Conservation (phyloP, 73 alveolate species). For the Paramecium primaurelia region DNA sequence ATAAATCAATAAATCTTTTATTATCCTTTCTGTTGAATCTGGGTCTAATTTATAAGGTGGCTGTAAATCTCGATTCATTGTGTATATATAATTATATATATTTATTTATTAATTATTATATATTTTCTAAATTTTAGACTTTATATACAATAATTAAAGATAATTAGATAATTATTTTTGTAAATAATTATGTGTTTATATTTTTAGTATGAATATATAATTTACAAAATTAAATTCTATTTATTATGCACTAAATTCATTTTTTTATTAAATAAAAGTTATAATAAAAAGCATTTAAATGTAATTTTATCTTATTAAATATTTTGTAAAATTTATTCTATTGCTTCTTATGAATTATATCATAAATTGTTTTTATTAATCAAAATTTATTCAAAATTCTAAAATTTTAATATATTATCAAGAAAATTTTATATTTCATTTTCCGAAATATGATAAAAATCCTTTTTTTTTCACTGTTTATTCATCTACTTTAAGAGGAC, state of each 20-base stretch:
- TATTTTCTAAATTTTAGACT: neutral
- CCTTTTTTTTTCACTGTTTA: neutral
- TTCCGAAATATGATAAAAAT: constrained; percentile 18
- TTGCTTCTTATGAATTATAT: no score
- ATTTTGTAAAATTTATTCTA: no score
- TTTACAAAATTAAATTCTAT: no score
- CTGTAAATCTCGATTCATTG: neutral
- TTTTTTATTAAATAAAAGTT: no score
- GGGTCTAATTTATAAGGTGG: constrained; percentile 15
- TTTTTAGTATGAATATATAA: no score
- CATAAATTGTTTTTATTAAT: no score
- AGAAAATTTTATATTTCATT: neutral
- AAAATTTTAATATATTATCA: neutral
- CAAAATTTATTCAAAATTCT: neutral
- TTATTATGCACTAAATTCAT: neutral
- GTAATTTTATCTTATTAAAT: neutral
- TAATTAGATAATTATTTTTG: no score
- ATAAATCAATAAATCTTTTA: neutral
- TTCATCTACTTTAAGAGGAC: neutral
- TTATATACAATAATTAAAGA: no score
- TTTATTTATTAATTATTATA: neutral
- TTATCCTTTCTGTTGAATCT: constrained; percentile 20
- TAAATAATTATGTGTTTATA: no score
- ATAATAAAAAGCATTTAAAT: neutral
- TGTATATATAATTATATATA: neutral